Evolutionary conservation across 2,329 filamentous ascomycete genomes (phyloP).

Genomic region (Aspergillus sp.): DNA sequence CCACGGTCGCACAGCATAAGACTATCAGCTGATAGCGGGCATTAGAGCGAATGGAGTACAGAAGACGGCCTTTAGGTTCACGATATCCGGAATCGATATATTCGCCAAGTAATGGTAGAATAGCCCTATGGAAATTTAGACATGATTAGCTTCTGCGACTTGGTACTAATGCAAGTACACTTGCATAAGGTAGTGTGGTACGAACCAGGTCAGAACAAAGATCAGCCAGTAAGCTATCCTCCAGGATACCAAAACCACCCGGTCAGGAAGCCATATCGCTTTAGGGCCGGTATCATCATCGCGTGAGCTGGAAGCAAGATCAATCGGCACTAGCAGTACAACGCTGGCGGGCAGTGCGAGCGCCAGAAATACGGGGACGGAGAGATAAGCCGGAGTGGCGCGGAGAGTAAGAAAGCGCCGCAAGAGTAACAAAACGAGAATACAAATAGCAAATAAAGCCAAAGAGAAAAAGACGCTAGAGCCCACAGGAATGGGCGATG

Average conservation of each 20-base stretch:
- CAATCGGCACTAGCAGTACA: conserved; percentile 87
- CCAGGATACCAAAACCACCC: conserved; percentile 80
- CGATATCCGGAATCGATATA: conserved; percentile 92
- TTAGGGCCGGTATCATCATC: conserved; percentile 60
- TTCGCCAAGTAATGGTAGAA: conserved; percentile 87
- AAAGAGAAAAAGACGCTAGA: conserved; percentile 72
- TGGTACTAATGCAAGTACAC: not conserved
- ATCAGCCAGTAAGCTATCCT: conserved; percentile 96
- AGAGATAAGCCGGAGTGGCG: conserved; percentile 80
- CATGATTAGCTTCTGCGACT: conserved; percentile 4
- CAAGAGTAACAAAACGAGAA: conserved; percentile 73
- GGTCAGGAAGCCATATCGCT: conserved; percentile 80
- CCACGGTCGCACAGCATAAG: conserved; percentile 61
- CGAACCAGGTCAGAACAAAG: conserved; percentile 85
- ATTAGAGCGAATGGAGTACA: conserved; percentile 82
- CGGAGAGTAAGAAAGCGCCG: conserved; percentile 87
- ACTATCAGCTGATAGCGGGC: conserved; percentile 81
- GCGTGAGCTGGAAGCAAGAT: conserved; percentile 78
- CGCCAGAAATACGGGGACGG: conserved; percentile 92
- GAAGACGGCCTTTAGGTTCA: conserved; percentile 69
- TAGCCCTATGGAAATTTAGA: conserved; percentile 55
- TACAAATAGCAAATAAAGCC: conserved; percentile 65
- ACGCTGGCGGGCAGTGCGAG: conserved; percentile 87
- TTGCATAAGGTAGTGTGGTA: conserved; percentile 1
- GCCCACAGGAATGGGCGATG: conserved; percentile 53